Conservation (phyloP, 257 asterid genomes). For the Solanum commersonii region DNA sequence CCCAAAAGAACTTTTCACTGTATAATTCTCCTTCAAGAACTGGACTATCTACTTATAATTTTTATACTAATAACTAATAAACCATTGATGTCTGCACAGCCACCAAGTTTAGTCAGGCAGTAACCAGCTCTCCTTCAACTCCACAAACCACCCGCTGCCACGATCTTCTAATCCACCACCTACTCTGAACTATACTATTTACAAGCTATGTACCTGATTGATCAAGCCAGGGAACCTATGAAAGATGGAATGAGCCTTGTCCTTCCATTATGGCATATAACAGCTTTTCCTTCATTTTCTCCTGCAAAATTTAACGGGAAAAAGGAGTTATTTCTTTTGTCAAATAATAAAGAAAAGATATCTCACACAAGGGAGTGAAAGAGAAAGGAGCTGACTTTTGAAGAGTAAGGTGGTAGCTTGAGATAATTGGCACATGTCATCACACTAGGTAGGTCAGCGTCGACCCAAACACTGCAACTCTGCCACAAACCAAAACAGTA, state of each 20-base stretch:
- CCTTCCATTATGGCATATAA: constrained; percentile 85
- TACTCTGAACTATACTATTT: constrained; percentile 26
- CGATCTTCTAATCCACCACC: not conserved
- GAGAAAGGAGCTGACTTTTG: constrained; percentile 38
- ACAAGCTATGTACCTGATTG: constrained; percentile 23
- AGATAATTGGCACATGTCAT: constrained; percentile 95
- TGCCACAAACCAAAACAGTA: constrained; percentile 16
- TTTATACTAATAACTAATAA: not conserved
- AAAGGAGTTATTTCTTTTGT: not conserved
- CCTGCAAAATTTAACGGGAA: constrained; percentile 30
- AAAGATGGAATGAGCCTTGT: constrained; percentile 91
- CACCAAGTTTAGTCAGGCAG: constrained; percentile 5
- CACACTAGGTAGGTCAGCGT: constrained; percentile 85
- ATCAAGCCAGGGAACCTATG: constrained; percentile 18
- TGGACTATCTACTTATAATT: not conserved
- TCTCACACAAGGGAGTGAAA: not conserved
- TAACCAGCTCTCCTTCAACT: constrained; percentile 5
- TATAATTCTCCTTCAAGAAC: constrained; percentile 9
- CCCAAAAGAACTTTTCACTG: not conserved
- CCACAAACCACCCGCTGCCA: constrained; percentile 2
- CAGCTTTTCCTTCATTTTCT: constrained; percentile 73
- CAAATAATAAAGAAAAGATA: not conserved
- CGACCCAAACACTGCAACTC: constrained; percentile 56
- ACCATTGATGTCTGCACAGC: not conserved
- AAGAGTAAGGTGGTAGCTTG: constrained; percentile 91